Evolutionary conservation across 2,329 filamentous ascomycete species (phyloP).

Genomic region (Pseudocercospora cruenta): DNA sequence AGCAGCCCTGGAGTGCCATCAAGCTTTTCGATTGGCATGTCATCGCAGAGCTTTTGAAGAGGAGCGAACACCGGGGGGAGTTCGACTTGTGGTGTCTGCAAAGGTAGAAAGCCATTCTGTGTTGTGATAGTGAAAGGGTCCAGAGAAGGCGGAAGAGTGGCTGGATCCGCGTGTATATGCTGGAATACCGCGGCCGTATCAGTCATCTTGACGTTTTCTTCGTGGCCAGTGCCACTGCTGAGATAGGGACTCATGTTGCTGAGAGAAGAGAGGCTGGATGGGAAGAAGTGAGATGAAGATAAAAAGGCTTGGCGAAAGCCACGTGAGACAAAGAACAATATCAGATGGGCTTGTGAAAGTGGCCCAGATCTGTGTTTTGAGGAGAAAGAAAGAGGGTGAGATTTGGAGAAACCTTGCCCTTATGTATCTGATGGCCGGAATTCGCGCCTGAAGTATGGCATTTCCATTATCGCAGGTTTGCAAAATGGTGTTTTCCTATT

Average conservation of each 20-base stretch:
- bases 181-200: conserved; percentile 29
- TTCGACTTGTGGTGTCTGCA: conserved; percentile 51
- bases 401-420: conserved; percentile 21
- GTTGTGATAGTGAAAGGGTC: conserved; percentile 74
- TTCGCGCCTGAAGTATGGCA: conserved; percentile 11
- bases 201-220: conserved; percentile 13
- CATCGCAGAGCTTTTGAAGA: conserved; percentile 71
- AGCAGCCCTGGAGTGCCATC: conserved; percentile 78
- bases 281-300: conserved; percentile 10
- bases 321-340: conserved; percentile 3
- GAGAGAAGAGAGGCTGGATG: background rate
- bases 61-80: conserved; percentile 75
- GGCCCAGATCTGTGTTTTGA: conserved; percentile 8
- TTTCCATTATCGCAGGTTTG: conserved; percentile 18
- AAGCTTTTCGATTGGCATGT: conserved; percentile 77
- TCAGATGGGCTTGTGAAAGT: conserved; percentile 14
- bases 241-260: conserved; percentile 29
- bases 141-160: conserved; percentile 30
- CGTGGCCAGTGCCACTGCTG: conserved; percentile 17
- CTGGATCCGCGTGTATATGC: conserved; percentile 35
- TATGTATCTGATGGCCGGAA: conserved; percentile 32
- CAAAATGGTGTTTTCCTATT: conserved; percentile 20
- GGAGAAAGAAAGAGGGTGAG: conserved; percentile 24
- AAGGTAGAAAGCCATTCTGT: conserved; percentile 73
- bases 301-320: conserved; percentile 7